Evolutionary conservation across 2,329 filamentous ascomycete species (phyloP), one percentile per base, ranked within the genome.

Genomic region (Sphaerulina vaccinii): DNA sequence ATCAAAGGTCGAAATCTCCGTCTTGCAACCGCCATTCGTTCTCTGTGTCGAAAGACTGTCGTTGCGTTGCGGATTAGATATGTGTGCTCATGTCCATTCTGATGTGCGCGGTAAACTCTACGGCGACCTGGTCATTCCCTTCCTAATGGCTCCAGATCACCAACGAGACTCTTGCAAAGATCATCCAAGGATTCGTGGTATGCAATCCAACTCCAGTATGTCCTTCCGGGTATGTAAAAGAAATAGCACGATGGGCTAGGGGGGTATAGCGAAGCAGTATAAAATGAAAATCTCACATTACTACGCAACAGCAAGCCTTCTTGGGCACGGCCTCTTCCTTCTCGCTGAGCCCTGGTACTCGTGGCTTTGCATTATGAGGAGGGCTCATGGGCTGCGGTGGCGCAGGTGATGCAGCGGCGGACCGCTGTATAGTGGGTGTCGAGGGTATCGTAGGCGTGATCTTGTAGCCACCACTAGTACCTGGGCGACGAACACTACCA

Each of bases 291-390:
- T 32, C n/a, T 32, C 76, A 90, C 87, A 90, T 90, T 60, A 91
- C 79, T 55, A 88, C 75, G 70, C 87, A 90, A 70, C 87, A 90
- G 52, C 81, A 83, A 61, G 85, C 79, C 57, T 77, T 80, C 62
- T 82, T 77, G 62, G 82, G 77, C 62, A 77, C 73, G 60, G 78
- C 71, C 56, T 73, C 72, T 48, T 74, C 68, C 48, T 81, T 77
- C 54, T 82, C 78, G 9, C 74, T 74, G 3, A 78, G 74, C 42
- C 83, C 76, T 38, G 80, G 79, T 19, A 82, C 75, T 38, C 79
- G 74, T 4, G 78, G 72, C 8, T 74, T 71, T 3, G 74, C 68
- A 68, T 64, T 72, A 65, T 59, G 72, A 35, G 63, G 65, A 42
- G 46, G 68, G 68, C 63, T 72, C 40, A 43, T 38, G 15, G 54